phyloP scores from a whole-genome alignment of 495 filamentous ascomycete species.

The Neurospora discreta region DNA sequence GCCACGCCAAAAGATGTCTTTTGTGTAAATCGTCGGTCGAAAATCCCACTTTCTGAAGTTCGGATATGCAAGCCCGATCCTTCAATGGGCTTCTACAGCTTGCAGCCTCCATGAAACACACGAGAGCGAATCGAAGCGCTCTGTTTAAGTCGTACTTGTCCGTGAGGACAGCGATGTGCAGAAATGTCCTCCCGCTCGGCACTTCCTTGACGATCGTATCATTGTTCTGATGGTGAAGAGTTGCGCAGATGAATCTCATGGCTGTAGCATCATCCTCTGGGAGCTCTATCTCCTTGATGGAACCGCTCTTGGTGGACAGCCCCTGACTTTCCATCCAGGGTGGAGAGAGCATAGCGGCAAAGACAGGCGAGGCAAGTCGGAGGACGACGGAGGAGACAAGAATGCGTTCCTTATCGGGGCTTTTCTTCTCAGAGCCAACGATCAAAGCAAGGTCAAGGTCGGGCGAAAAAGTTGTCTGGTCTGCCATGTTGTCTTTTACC shows the following conservation, averaged over 20 bases:
- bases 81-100: neutral
- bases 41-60: neutral
- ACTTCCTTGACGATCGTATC: neutral
- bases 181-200: too few species aligned
- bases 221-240: neutral
- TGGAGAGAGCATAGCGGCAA: neutral
- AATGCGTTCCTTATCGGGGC: neutral
- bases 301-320: neutral
- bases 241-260: neutral
- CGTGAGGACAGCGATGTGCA: neutral
- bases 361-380: neutral
- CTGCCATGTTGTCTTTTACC: neutral
- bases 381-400: neutral
- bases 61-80: neutral
- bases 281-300: neutral
- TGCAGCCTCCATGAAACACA: neutral
- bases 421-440: neutral
- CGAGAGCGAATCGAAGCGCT: neutral
- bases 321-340: neutral
- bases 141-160: neutral
- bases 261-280: neutral
- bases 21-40: neutral
- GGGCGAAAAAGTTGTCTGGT: neutral
- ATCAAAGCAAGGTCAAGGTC: neutral
- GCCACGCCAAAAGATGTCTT: neutral